phyloP scores from a whole-genome alignment of 495 filamentous ascomycete species.

The Neurospora sp. region DNA sequence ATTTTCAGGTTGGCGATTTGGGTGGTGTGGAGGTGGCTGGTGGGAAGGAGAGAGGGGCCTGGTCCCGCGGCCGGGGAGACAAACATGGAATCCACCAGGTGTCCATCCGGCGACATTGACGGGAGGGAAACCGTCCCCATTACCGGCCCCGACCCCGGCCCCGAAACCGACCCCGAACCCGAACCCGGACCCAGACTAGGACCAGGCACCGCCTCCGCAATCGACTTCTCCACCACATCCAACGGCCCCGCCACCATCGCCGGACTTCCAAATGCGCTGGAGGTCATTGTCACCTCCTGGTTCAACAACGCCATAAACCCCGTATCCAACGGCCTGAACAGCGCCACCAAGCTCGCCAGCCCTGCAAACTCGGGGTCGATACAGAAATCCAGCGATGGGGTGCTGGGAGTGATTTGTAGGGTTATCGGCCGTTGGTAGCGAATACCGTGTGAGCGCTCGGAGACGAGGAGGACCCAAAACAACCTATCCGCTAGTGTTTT shows the following conservation, averaged over 20 bases:
- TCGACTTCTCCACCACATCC: constrained; percentile 41
- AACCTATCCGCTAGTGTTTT: too few species aligned
- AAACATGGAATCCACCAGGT: constrained; percentile 19
- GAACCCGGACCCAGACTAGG: background rate
- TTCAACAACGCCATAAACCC: constrained; percentile 57
- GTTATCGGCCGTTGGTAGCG: constrained; percentile 56
- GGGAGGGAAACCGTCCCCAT: background rate
- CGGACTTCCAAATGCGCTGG: constrained; percentile 1
- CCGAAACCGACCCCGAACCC: background rate
- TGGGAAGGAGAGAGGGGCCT: background rate
- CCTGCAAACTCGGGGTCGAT: constrained; percentile 41
- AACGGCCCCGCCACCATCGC: constrained; percentile 32
- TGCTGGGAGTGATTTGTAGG: constrained; percentile 38
- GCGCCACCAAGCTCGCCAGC: constrained; percentile 48
- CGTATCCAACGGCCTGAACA: constrained; percentile 59
- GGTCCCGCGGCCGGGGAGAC: too few species aligned
- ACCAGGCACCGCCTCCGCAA: constrained; percentile 35
- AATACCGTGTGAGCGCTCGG: too few species aligned
- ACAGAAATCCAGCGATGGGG: constrained; percentile 14
- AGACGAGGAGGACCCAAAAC: too few species aligned
- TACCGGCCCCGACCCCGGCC: background rate
- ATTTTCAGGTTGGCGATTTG: constrained; percentile 61
- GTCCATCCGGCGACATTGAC: background rate
- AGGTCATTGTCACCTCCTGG: background rate
- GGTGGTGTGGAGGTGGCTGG: constrained; percentile 45